These are phyloP conservation scores for Fusarium acutatum DNA, from an alignment of 2,329 filamentous ascomycete genomes.

Conservation along the genomic window DNA sequence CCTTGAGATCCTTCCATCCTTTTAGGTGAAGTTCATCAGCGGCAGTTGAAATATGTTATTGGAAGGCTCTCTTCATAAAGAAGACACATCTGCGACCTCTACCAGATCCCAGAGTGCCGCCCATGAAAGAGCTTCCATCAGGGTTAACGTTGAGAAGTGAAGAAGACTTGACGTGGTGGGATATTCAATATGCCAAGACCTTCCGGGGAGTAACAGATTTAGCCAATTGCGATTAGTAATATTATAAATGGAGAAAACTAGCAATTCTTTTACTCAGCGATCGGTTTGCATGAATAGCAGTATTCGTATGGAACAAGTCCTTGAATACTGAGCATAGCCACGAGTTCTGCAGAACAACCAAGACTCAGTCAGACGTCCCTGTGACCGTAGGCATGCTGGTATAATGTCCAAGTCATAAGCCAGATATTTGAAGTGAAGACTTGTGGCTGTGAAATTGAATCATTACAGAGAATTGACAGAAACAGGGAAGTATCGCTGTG, in stretches of 20 bases:
- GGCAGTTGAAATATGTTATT: background rate
- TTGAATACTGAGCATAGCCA: background rate
- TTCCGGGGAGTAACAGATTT: too few relatives aligned
- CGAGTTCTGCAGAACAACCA: background rate
- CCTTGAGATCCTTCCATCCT: background rate
- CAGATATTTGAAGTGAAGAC: background rate
- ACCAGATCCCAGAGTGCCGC: too few relatives aligned
- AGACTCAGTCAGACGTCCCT: background rate
- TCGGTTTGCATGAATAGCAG: background rate
- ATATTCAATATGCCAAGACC: too few relatives aligned
- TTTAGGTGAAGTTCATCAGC: background rate
- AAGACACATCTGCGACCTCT: too few relatives aligned
- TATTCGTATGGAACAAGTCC: too few relatives aligned
- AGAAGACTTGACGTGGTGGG: too few relatives aligned
- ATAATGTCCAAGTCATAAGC: background rate
- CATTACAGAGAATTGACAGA: too few relatives aligned
- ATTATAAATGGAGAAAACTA: background rate
- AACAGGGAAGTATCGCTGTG: background rate
- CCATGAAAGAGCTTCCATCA: too few relatives aligned
- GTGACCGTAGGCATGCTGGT: background rate
- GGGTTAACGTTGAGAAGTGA: too few relatives aligned
- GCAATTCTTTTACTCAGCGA: background rate
- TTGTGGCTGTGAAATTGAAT: too few relatives aligned
- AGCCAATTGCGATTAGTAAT: background rate
- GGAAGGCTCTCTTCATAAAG: background rate